These are phyloP conservation scores for Lolium rigidum DNA, from an alignment of 176 grass and related monocot species.

Conservation along the genomic window DNA sequence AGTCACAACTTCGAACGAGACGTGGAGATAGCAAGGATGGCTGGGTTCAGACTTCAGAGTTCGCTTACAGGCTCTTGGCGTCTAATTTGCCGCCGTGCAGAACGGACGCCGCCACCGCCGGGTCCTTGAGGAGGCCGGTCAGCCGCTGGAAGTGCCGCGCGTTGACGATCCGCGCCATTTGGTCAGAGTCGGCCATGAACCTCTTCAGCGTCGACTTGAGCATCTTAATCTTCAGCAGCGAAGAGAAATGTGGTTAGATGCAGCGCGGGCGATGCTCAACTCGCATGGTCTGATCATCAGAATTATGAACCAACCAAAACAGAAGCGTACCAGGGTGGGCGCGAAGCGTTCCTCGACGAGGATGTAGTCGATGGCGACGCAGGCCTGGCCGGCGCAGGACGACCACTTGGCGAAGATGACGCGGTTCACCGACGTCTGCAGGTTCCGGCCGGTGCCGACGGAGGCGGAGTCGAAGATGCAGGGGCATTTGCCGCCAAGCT, in stretches of 20 bases:
- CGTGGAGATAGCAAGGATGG: not conserved
- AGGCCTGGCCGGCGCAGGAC: slow-evolving; percentile 80
- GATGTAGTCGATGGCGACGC: slow-evolving; percentile 88
- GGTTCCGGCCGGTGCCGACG: slow-evolving; percentile 47
- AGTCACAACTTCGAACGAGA: not conserved
- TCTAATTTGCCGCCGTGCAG: slow-evolving; percentile 73
- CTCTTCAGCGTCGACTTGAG: slow-evolving; percentile 72
- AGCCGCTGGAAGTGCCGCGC: slow-evolving; percentile 74
- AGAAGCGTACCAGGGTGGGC: slow-evolving; percentile 56
- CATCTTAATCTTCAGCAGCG: slow-evolving; percentile 56
- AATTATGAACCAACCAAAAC: not conserved
- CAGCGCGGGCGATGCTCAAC: not conserved
- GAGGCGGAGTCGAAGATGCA: slow-evolving; percentile 90
- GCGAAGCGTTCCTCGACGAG: slow-evolving; percentile 81
- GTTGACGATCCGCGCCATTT: slow-evolving; percentile 72
- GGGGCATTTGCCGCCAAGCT: slow-evolving; percentile 93
- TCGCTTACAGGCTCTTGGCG: slow-evolving; percentile 65
- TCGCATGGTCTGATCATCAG: not conserved
- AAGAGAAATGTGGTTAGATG: not conserved
- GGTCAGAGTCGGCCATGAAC: slow-evolving; percentile 41
- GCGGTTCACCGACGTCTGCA: slow-evolving; percentile 58
- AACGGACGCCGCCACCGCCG: slow-evolving; percentile 57
- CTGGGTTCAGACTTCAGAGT: not conserved
- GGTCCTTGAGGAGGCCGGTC: slow-evolving; percentile 54
- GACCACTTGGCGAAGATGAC: slow-evolving; percentile 83